These are phyloP conservation scores for Neckera pumila DNA, from an alignment of 225 moss, liverwort and hornwort species.

Conservation along the genomic window DNA sequence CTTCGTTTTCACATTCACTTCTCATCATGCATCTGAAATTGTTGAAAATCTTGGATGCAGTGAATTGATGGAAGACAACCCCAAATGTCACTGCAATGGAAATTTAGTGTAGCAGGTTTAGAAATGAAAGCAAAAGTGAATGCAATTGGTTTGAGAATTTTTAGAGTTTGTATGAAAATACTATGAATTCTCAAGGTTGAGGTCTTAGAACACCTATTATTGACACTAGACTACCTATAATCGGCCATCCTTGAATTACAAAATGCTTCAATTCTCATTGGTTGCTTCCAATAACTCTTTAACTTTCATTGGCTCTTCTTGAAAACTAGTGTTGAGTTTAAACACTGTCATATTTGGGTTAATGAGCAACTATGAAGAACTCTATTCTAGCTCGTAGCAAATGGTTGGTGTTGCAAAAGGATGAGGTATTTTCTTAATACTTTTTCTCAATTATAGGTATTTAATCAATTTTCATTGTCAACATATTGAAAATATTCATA, in stretches of 20 bases:
- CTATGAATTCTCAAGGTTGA: neutral
- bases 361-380: neutral
- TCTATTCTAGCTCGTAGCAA: neutral
- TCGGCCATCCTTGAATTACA: neutral
- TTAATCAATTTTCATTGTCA: neutral
- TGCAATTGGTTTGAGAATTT: neutral
- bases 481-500: neutral
- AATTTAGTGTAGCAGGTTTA: neutral
- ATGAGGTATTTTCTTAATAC: neutral
- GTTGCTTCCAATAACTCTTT: neutral
- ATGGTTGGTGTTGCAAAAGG: neutral
- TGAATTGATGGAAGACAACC: neutral
- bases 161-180: neutral
- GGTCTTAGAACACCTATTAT: neutral
- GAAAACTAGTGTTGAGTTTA: neutral
- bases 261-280: neutral
- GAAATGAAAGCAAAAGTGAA: neutral
- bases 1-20: neutral
- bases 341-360: neutral
- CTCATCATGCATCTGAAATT: neutral
- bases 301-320: neutral
- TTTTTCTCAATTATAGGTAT: neutral
- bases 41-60: neutral
- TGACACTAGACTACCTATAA: neutral
- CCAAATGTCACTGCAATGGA: neutral